Conservation (phyloP, 768 basidiomycete species). For the Rhizopogon vinicolor region DNA sequence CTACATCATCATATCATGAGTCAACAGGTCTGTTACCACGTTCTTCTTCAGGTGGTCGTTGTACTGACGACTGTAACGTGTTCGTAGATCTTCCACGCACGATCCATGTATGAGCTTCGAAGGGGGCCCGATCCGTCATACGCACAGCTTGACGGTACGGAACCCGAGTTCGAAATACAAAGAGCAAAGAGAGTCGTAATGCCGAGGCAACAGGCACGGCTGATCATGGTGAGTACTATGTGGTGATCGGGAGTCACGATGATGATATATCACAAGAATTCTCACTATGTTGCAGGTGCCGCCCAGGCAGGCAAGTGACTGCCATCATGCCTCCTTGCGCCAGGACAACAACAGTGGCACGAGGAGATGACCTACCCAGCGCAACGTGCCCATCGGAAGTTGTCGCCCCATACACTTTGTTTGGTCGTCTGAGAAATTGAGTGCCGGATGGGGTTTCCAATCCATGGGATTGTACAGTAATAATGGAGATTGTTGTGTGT, state of each 20-base stretch:
- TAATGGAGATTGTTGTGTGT: too few relatives aligned
- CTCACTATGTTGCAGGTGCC: conserved; percentile 19
- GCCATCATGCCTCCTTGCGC: conserved; percentile 16
- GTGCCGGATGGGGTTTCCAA: neutral
- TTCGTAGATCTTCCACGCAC: conserved; percentile 11
- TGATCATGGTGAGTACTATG: conserved; percentile 15
- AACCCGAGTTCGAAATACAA: conserved; percentile 18
- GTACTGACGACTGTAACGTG: neutral
- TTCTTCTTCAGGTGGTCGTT: neutral
- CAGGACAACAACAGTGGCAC: conserved; percentile 1
- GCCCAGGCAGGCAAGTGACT: conserved; percentile 10
- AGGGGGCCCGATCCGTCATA: conserved; percentile 1
- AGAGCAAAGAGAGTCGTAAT: conserved; percentile 17
- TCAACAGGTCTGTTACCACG: neutral
- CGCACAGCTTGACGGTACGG: conserved; percentile 3
- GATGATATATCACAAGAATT: neutral
- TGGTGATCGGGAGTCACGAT: neutral
- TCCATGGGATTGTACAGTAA: too few relatives aligned
- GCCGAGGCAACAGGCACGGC: conserved; percentile 12
- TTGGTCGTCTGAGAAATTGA: neutral
- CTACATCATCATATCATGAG: neutral
- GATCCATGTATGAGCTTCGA: conserved; percentile 10
- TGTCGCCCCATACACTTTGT: neutral
- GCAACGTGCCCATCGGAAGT: neutral
- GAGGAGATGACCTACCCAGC: conserved; percentile 3